A percentile compares a stretch with the other conserved stretches of the same genome.
phyloP scores from a whole-genome alignment of 208 protist species.

The Trypanosomatidae sp. region DNA sequence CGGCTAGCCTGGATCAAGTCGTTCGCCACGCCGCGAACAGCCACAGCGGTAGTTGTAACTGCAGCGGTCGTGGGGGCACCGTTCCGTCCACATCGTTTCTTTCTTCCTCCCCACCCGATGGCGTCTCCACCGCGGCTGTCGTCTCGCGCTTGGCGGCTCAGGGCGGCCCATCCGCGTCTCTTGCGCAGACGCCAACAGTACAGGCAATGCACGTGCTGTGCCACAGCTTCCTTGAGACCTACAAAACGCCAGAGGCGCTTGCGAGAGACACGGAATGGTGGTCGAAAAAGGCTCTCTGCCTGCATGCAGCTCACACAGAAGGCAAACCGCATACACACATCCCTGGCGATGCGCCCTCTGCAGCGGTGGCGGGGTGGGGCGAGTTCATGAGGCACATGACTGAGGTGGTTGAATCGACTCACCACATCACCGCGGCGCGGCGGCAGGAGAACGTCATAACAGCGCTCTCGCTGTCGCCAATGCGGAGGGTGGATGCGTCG shows the following conservation, averaged over 20 bases:
- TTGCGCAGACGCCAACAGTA: constrained; percentile 9
- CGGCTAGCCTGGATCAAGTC: constrained; percentile 20
- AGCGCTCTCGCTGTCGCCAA: not conserved
- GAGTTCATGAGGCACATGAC: constrained; percentile 11
- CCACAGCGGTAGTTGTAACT: not conserved
- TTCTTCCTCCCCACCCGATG: not conserved
- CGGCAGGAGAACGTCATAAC: not conserved
- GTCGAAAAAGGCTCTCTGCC: constrained; percentile 4
- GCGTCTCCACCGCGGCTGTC: not conserved
- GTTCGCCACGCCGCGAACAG: constrained; percentile 6
- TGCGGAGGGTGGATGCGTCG: not conserved
- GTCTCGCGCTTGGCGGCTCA: constrained; percentile 11
- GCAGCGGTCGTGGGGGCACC: not conserved
- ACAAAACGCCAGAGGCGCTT: constrained; percentile 13
- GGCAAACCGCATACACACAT: not conserved
- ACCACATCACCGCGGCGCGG: constrained; percentile 5
- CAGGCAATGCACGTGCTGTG: constrained; percentile 20
- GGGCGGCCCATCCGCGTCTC: not conserved
- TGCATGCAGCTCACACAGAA: constrained; percentile 3
- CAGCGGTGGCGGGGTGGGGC: not conserved
- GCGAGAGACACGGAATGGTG: constrained; percentile 26
- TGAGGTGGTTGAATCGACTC: constrained; percentile 16
- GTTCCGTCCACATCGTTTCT: not conserved
- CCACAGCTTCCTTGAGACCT: constrained; percentile 16
- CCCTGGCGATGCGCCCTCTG: not conserved